Evolutionary conservation across 106 monocot genomes (phyloP).

Genomic region (Xerophyta viscosa): DNA sequence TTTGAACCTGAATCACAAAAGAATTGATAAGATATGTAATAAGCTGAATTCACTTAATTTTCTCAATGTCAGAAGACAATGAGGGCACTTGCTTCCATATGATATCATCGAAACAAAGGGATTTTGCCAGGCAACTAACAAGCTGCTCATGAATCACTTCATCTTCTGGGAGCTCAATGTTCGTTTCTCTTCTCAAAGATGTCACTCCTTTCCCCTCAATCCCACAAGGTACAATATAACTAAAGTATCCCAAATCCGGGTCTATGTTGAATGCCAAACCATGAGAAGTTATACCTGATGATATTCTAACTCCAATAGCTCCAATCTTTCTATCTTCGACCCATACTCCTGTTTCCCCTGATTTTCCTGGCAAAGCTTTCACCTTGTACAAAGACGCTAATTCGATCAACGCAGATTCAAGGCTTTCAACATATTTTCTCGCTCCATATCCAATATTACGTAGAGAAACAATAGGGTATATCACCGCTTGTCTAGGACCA

Average conservation of each 20-base stretch:
- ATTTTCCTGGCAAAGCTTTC: constrained; percentile 41
- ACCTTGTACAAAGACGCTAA: constrained; percentile 57
- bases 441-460: constrained; percentile 61
- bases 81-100: constrained; percentile 16
- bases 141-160: constrained; percentile 66
- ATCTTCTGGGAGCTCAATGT: constrained; percentile 43
- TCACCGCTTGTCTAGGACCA: constrained; percentile 76
- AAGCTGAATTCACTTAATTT: too few relatives aligned
- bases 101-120: constrained; percentile 26
- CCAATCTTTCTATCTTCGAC: constrained; percentile 78
- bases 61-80: too few relatives aligned
- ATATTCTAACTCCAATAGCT: constrained; percentile 79
- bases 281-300: constrained; percentile 73
- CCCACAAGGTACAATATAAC: constrained; percentile 94
- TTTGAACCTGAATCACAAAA: too few relatives aligned
- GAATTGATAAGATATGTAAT: too few relatives aligned
- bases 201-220: constrained; percentile 77
- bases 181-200: constrained; percentile 58
- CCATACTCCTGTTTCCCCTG: constrained; percentile 83
- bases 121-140: constrained; percentile 22
- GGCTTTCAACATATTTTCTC: constrained; percentile 77
- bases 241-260: constrained; percentile 65
- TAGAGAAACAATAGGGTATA: constrained; percentile 82
- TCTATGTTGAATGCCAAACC: constrained; percentile 83
- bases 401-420: constrained; percentile 70